A percentile compares a stretch with the other conserved stretches of the same genome.
phyloP scores from a whole-genome alignment of 2,329 filamentous ascomycete species.

The Penicillium psychrosexuale region DNA sequence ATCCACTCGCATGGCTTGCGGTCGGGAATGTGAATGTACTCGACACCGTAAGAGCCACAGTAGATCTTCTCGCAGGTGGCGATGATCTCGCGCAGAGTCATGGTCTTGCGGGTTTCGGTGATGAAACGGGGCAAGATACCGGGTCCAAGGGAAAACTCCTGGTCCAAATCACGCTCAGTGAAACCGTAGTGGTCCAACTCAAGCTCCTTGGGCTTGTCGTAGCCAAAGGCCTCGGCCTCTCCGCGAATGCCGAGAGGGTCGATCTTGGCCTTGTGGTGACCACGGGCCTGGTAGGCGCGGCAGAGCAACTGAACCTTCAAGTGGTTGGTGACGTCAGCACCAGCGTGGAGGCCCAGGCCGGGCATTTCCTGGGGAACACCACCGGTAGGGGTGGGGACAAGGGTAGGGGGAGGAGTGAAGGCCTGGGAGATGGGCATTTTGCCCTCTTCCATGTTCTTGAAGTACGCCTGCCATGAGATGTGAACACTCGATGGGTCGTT shows the following conservation, averaged over 20 bases:
- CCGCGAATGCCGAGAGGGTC: slow-evolving; percentile 92
- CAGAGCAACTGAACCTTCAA: slow-evolving; percentile 97
- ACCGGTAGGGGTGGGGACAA: slow-evolving; percentile 77
- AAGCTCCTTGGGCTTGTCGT: slow-evolving; percentile 86
- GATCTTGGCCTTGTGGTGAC: slow-evolving; percentile 97
- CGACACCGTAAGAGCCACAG: slow-evolving; percentile 93
- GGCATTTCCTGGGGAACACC: slow-evolving; percentile 72
- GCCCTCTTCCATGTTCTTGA: slow-evolving; percentile 98
- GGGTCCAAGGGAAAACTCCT: slow-evolving; percentile 86
- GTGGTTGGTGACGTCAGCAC: slow-evolving; percentile 87
- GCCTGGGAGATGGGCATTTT: slow-evolving; percentile 97
- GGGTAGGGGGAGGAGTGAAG: slow-evolving; percentile 90
- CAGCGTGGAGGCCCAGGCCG: slow-evolving; percentile 64
- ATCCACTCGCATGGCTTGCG: slow-evolving; percentile 98
- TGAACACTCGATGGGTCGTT: slow-evolving; percentile 89
- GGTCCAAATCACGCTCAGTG: slow-evolving; percentile 87
- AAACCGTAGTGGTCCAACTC: slow-evolving; percentile 93
- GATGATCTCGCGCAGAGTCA: slow-evolving; percentile 94
- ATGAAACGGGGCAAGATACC: slow-evolving; percentile 95
- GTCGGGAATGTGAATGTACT: slow-evolving; percentile 99
- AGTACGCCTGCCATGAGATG: slow-evolving; percentile 98
- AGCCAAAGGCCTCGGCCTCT: slow-evolving; percentile 77
- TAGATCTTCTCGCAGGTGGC: slow-evolving; percentile 91
- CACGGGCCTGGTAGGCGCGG: slow-evolving; percentile 94
- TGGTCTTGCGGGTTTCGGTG: slow-evolving; percentile 83